Evolutionary conservation across 495 filamentous ascomycete species (phyloP).

Genomic region (Trypethelium eluteriae): DNA sequence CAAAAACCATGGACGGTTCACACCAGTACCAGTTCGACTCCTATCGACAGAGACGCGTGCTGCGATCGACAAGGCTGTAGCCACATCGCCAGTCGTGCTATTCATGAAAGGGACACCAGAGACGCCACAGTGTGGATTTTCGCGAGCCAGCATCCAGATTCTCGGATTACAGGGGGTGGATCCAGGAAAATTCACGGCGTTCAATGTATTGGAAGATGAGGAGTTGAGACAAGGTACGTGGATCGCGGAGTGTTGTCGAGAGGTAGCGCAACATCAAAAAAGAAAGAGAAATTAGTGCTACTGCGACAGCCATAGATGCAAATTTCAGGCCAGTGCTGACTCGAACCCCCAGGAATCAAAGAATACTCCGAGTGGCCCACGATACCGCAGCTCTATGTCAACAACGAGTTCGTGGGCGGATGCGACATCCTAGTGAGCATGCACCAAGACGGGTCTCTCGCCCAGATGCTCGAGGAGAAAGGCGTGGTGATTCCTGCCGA

Average conservation of each 20-base stretch:
- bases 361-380: conserved; percentile 99
- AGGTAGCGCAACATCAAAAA: not conserved
- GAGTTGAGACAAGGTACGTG: conserved; percentile 74
- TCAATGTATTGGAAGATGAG: conserved; percentile 89
- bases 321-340: not conserved
- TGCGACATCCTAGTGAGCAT: conserved; percentile 96
- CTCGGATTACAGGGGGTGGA: conserved; percentile 90
- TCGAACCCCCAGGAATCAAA: conserved; percentile 66
- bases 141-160: conserved; percentile 88
- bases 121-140: conserved; percentile 96
- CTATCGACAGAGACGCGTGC: conserved; percentile 67
- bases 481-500: conserved; percentile 54
- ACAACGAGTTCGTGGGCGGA: conserved; percentile 92
- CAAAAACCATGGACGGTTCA: conserved; percentile 26
- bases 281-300: not conserved
- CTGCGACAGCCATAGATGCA: no score
- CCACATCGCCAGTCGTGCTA: conserved; percentile 79
- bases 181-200: conserved; percentile 91
- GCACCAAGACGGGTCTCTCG: conserved; percentile 93
- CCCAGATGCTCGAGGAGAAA: conserved; percentile 86
- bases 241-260: not conserved
- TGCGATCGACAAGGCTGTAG: conserved; percentile 82
- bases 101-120: conserved; percentile 99
- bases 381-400: conserved; percentile 90
- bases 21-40: conserved; percentile 45